Conservation (phyloP, 345 rosid genomes). For the Lumnitzera littorea region DNA sequence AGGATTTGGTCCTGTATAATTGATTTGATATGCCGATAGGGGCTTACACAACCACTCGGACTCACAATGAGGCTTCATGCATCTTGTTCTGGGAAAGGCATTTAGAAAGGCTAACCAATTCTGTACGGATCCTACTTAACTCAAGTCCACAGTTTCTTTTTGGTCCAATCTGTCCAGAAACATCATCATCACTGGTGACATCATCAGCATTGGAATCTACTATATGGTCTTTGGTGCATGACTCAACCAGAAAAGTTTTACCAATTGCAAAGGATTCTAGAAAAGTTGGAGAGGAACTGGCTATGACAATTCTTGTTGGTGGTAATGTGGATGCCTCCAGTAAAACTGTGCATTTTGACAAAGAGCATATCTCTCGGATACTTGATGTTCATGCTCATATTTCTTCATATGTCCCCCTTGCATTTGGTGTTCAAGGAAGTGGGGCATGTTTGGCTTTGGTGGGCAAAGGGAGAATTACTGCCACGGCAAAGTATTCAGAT, state of each 20-base stretch:
- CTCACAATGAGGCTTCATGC: constrained; percentile 39
- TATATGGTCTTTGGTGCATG: constrained; percentile 34
- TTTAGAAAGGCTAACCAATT: constrained; percentile 44
- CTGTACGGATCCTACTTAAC: constrained; percentile 40
- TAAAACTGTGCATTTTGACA: constrained; percentile 12
- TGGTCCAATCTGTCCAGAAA: constrained; percentile 6
- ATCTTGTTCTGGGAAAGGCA: constrained; percentile 75
- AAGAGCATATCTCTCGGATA: constrained; percentile 16
- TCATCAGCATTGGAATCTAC: constrained; percentile 30
- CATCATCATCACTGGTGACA: constrained; percentile 6
- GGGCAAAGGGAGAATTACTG: constrained; percentile 59
- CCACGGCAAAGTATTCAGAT: constrained; percentile 73
- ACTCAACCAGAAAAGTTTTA: constrained; percentile 33
- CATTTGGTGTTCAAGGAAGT: constrained; percentile 40
- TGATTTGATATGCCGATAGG: constrained; percentile 24
- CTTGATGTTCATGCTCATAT: constrained; percentile 62
- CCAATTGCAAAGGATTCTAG: constrained; percentile 33
- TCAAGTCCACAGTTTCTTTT: constrained; percentile 43
- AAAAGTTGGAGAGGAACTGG: constrained; percentile 47
- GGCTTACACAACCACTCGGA: constrained; percentile 77
- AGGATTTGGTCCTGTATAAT: no score
- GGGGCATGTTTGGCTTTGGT: constrained; percentile 76
- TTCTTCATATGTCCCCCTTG: constrained; percentile 42
- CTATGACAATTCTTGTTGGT: constrained; percentile 63
- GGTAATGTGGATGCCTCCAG: constrained; percentile 39